Percentiles rank a stretch among this genome's conserved stretches.
Conservation (phyloP, 148 eudicot species). For the Chenopodium formosanum region DNA sequence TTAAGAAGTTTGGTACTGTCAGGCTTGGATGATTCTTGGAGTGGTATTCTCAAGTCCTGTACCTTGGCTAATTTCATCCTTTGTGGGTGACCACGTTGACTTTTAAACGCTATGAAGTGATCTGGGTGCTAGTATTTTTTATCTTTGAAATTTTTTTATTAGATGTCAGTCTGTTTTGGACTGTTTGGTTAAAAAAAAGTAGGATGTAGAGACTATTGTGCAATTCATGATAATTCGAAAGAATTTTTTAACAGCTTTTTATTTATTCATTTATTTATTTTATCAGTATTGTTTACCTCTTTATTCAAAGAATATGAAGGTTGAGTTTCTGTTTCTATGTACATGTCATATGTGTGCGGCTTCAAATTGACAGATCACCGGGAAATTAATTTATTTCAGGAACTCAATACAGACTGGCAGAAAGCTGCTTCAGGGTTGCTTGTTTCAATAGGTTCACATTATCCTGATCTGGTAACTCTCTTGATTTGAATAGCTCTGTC, state of each 20-base stretch:
- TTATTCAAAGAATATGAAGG: neutral
- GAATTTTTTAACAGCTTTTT: too few species aligned
- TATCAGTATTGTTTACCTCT: too few species aligned
- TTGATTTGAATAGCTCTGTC: slow-evolving; percentile 10
- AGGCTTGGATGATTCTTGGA: too few species aligned
- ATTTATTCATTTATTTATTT: too few species aligned
- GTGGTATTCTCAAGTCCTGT: neutral
- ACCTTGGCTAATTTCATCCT: neutral
- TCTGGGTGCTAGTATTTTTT: too few species aligned
- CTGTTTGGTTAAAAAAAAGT: neutral
- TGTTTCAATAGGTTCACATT: slow-evolving; percentile 92
- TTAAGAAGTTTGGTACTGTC: neutral
- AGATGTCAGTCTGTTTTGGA: neutral
- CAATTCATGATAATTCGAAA: neutral
- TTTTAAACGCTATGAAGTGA: neutral
- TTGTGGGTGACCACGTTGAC: neutral
- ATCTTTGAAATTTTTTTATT: neutral
- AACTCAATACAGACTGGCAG: slow-evolving; percentile 93
- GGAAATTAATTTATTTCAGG: slow-evolving; percentile 41
- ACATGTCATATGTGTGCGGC: neutral
- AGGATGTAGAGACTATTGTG: slow-evolving; percentile 1
- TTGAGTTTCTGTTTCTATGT: neutral
- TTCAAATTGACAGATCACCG: neutral
- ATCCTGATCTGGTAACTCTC: slow-evolving; percentile 81
- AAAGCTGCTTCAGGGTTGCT: slow-evolving; percentile 84